Base-by-base conservation (phyloP, 139 green algal genomes). In the Asterochloris erici region DNA sequence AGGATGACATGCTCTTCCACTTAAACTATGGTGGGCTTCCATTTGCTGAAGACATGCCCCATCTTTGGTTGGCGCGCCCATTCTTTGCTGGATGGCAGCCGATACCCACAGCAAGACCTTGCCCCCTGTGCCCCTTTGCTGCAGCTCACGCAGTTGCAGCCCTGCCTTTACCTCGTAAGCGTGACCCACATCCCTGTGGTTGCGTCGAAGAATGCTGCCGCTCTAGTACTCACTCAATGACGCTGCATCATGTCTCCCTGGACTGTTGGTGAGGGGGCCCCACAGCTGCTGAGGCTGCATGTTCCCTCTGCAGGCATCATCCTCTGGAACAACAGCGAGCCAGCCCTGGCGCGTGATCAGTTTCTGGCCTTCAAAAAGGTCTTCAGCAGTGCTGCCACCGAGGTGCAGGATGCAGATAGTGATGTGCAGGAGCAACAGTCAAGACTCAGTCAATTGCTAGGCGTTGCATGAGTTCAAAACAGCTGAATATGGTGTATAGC, bases 1-100 rank as follows among this genome's bases (percentile, higher is more conserved):
- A 86, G 64, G 84, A 84, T 15, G 82, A 88, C 54, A 86, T 87
- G 14, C 54, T 94, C 15, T 93, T 97, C 81, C 87, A 93, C 77
- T 85, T 97, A 10, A 97, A 97, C 86, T 95, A 94, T 68, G 92
- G 91, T 92, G 84, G 82, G 89, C 26, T 64, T 16, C 60, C 21
- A 60, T 60, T 29, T 16, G 12, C 29, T 68, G 17, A 15, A n/a
- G 21, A 26, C 66, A 73, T 73, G 66, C 66, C 38, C 38, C 38
- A 54, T 54, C 2, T 54, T 54, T 2, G 6, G 38, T 54, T 6
- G 38, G 38, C 38, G 2, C 6, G 38, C 38, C 38, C 38, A 54
- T 54, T 6, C 4, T 54, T 54, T 54, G 38, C 38, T 54, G 6
- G 4, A 54, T 54, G 2, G 38, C 38, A 54, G 38, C 38, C 38